Evolutionary conservation across 345 rosid species (phyloP).

Genomic region (Adansonia digitata): DNA sequence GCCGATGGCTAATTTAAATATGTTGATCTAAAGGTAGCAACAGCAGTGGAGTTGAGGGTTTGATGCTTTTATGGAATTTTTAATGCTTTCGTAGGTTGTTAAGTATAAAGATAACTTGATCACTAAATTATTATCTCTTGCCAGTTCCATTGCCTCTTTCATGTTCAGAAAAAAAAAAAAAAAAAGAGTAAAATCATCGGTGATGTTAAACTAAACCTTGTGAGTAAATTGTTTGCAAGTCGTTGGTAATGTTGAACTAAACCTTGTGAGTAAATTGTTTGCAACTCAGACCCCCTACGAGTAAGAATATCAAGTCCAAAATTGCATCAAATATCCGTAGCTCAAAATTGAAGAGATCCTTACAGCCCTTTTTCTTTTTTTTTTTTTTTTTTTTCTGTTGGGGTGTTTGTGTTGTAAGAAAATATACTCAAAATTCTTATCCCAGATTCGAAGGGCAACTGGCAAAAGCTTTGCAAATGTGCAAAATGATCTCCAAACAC

Average conservation of each 20-base stretch:
- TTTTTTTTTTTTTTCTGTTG: neutral
- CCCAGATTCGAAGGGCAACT: neutral
- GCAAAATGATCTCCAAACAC: neutral
- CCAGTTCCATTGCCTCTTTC: neutral
- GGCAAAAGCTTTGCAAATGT: neutral
- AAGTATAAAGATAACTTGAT: neutral
- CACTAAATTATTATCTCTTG: neutral
- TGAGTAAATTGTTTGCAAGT: no score
- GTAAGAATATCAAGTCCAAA: neutral
- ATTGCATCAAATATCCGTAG: neutral
- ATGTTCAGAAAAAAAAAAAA: neutral
- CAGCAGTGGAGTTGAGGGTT: neutral
- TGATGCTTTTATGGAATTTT: slow-evolving; percentile 8
- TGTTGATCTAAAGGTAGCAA: neutral
- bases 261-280: neutral
- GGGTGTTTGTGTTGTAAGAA: neutral
- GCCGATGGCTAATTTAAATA: neutral
- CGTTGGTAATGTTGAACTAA: no score
- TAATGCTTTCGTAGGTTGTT: neutral
- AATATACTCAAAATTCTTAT: neutral
- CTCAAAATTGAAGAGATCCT: no score
- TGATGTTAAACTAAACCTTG: neutral
- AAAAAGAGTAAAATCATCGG: no score
- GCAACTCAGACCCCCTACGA: no score
- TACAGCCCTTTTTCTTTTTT: no score